Conservation (phyloP, 1,284 basidiomycete species). For the Macrocystidia cucumis region DNA sequence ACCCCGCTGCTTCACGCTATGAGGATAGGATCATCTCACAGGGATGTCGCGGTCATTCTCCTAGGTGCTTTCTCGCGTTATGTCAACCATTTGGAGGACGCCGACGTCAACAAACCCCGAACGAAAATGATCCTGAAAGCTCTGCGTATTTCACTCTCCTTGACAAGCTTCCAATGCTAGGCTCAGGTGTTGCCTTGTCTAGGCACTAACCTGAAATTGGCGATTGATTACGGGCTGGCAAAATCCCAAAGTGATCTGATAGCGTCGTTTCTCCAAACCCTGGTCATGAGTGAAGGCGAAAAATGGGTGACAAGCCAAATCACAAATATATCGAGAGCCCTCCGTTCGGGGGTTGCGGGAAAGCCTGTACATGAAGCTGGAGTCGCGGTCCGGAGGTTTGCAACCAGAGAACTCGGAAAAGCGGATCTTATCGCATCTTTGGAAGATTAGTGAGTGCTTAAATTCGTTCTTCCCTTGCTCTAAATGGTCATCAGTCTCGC, state of each 20-base stretch:
- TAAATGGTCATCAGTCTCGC: slow-evolving; percentile 43
- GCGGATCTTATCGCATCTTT: slow-evolving; percentile 68
- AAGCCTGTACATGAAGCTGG: slow-evolving; percentile 64
- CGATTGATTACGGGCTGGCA: slow-evolving; percentile 74
- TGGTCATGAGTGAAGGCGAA: slow-evolving; percentile 84
- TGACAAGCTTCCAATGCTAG: too few species aligned
- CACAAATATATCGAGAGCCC: slow-evolving; percentile 48
- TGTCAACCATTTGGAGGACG: slow-evolving; percentile 71
- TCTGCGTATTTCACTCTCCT: slow-evolving; percentile 38
- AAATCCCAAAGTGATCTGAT: slow-evolving; percentile 72
- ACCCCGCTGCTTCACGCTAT: slow-evolving; percentile 78
- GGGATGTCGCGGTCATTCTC: slow-evolving; percentile 69
- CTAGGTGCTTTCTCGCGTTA: slow-evolving; percentile 77
- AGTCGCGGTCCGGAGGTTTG: slow-evolving; percentile 63
- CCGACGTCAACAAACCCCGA: slow-evolving; percentile 52
- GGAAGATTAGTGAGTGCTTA: slow-evolving; percentile 66
- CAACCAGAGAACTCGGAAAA: slow-evolving; percentile 69
- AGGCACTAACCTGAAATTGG: slow-evolving; percentile 76
- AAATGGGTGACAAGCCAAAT: slow-evolving; percentile 65
- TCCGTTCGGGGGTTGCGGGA: slow-evolving; percentile 53
- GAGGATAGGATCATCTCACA: slow-evolving; percentile 65
- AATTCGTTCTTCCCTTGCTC: background rate
- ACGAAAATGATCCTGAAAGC: slow-evolving; percentile 64
- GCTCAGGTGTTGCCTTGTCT: too few species aligned
- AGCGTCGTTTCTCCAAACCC: slow-evolving; percentile 75